Conservation (phyloP, 495 filamentous ascomycete species). For the Aspergillus sclerotiicarbonarius region DNA sequence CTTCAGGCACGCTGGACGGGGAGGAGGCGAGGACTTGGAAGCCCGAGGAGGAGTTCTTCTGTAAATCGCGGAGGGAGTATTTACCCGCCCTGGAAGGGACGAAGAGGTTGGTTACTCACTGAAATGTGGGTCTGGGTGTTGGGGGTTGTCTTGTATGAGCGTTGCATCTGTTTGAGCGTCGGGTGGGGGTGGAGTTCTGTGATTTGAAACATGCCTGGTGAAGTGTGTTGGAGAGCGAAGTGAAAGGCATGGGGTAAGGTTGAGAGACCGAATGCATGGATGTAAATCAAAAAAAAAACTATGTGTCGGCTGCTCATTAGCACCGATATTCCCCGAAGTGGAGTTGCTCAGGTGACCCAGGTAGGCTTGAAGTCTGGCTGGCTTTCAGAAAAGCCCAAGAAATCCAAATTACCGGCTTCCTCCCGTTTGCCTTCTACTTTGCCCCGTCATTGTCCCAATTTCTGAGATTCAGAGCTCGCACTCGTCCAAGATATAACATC, state of each 20-base stretch:
- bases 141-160: no score
- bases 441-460: no score
- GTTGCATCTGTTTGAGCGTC: conserved; percentile 16
- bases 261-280: conserved; percentile 42
- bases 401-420: no score
- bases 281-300: conserved; percentile 5
- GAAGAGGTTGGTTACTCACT: neutral
- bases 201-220: conserved; percentile 26
- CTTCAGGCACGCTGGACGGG: neutral
- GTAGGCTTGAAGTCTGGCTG: no score
- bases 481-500: no score
- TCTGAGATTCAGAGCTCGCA: no score
- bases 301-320: no score
- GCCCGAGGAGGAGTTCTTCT: neutral
- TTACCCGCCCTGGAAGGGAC: neutral
- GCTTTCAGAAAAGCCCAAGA: no score
- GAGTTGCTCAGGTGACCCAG: no score
- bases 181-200: conserved; percentile 24
- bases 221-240: conserved; percentile 30
- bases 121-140: no score
- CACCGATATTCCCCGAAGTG: no score
- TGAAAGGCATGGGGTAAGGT: conserved; percentile 25
- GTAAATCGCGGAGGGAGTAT: neutral
- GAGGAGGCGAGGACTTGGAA: neutral
- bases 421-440: no score